A percentile compares a stretch with the other conserved stretches of the same genome.
These are phyloP conservation scores for Alloascoidea africana DNA, from an alignment of 805 yeast genomes.

Conservation along the genomic window DNA sequence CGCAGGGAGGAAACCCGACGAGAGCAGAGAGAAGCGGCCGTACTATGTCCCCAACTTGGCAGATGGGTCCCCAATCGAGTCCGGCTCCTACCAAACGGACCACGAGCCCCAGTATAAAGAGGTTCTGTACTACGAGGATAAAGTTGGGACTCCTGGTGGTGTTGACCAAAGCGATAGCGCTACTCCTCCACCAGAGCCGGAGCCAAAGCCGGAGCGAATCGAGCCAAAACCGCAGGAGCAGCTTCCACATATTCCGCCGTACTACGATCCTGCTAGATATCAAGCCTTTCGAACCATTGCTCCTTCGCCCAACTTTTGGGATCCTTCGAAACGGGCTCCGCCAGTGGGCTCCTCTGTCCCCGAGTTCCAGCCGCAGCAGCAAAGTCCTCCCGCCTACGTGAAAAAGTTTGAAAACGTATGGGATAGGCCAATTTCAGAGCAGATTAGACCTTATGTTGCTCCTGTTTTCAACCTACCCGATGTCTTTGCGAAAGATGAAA, in stretches of 20 bases:
- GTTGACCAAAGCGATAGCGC: neutral
- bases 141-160: neutral
- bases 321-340: neutral
- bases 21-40: neutral
- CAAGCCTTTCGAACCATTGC: neutral
- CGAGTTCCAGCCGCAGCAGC: neutral
- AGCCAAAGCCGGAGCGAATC: neutral
- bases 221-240: conserved; percentile 1
- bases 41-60: neutral
- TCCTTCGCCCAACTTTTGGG: neutral
- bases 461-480: conserved; percentile 1
- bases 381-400: neutral
- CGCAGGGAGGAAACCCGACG: conserved; percentile 14
- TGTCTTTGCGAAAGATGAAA: neutral
- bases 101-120: neutral
- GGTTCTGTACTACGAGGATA: neutral
- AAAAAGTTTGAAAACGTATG: neutral
- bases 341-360: neutral
- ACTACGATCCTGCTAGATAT: neutral
- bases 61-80: too few relatives aligned
- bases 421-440: neutral
- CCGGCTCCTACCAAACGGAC: too few relatives aligned
- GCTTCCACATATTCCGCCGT: neutral
- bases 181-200: neutral
- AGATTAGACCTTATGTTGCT: conserved; percentile 1